Evolutionary conservation across 495 filamentous ascomycete species (phyloP).

Genomic region (Oleoguttula mirabilis): DNA sequence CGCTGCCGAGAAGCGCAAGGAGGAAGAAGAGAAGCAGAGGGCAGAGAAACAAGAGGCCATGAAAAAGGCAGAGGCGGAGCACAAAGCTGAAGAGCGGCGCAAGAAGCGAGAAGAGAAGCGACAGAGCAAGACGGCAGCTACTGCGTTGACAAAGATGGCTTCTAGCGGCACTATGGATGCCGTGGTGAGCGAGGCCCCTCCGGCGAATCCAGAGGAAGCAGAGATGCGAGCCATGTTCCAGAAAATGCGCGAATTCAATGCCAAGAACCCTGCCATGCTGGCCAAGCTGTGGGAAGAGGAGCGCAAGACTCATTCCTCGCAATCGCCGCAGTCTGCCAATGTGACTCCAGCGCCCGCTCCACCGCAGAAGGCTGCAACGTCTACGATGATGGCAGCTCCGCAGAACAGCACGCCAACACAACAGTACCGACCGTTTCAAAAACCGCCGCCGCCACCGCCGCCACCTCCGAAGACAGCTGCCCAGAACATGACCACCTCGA

Average conservation of each 20-base stretch:
- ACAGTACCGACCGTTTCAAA: not conserved
- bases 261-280: slow-evolving; percentile 29
- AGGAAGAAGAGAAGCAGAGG: slow-evolving; percentile 1
- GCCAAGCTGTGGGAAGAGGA: slow-evolving; percentile 33
- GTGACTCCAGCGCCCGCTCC: slow-evolving; percentile 11
- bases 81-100: slow-evolving; percentile 11
- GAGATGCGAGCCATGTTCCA: slow-evolving; percentile 30
- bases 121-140: slow-evolving; percentile 14
- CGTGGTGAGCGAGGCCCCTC: not conserved
- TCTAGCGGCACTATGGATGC: slow-evolving; percentile 1
- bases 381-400: not conserved
- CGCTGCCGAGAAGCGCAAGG: slow-evolving; percentile 18
- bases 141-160: slow-evolving; percentile 10
- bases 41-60: slow-evolving; percentile 7
- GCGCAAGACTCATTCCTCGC: slow-evolving; percentile 16
- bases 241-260: slow-evolving; percentile 33
- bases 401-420: not conserved
- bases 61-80: slow-evolving; percentile 11
- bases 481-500: not conserved
- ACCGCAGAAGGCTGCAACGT: not conserved
- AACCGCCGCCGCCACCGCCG: not conserved
- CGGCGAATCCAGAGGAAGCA: slow-evolving; percentile 11
- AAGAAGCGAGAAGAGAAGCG: slow-evolving; percentile 17
- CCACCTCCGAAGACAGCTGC: not conserved
- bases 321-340: not conserved